Evolutionary conservation across 345 rosid genomes (phyloP).

Genomic region (Geranium brycei): DNA sequence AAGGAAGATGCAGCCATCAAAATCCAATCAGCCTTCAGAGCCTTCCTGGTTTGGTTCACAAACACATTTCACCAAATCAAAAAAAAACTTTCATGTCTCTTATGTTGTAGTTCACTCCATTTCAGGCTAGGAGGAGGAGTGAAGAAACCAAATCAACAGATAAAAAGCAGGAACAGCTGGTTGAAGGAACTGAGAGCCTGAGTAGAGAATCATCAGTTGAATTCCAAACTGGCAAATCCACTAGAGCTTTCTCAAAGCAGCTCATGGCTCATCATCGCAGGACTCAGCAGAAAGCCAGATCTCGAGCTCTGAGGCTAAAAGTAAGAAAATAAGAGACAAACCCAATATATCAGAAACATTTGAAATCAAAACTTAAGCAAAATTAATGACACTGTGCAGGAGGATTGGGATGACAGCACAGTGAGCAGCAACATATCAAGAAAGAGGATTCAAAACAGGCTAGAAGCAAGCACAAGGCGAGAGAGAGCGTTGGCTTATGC

Average conservation of each 20-base stretch:
- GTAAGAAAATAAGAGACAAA: slow-evolving; percentile 14
- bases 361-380: too few relatives aligned
- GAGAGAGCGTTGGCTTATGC: slow-evolving; percentile 88
- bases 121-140: slow-evolving; percentile 27
- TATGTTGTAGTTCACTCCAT: neutral
- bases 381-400: slow-evolving; percentile 22
- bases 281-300: slow-evolving; percentile 30
- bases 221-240: slow-evolving; percentile 57
- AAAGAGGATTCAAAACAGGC: slow-evolving; percentile 51
- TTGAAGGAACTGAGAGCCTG: slow-evolving; percentile 25
- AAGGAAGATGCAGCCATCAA: slow-evolving; percentile 67
- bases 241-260: slow-evolving; percentile 29
- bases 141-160: slow-evolving; percentile 15
- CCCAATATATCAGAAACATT: neutral
- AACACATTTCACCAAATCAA: neutral
- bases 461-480: slow-evolving; percentile 64
- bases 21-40: slow-evolving; percentile 66
- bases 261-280: slow-evolving; percentile 16
- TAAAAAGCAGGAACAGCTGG: slow-evolving; percentile 14
- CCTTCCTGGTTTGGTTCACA: slow-evolving; percentile 34
- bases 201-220: slow-evolving; percentile 49
- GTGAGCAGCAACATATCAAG: slow-evolving; percentile 55
- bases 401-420: slow-evolving; percentile 89
- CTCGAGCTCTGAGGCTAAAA: slow-evolving; percentile 42
- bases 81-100: neutral